Evolutionary conservation across 306 rosid genomes (phyloP), one percentile per base, ranked within the genome.

Genomic region (Hippophae tibetana): DNA sequence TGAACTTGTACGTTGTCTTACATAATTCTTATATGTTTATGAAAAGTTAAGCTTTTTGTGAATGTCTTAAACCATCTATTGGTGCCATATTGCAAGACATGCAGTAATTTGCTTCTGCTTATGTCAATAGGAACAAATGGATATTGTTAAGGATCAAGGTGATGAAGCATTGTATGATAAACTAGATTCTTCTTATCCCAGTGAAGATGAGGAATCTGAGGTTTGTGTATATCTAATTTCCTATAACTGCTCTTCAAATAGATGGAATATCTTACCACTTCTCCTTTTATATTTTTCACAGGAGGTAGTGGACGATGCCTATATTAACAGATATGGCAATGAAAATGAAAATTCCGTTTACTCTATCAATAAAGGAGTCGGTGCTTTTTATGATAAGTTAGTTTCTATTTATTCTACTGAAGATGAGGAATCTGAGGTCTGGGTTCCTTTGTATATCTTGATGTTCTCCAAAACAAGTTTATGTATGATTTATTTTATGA

Each of bases 91-190:
- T 3, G 10, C 5, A 38, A 31, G 23, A 38, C 12, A 9, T 42
- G 8, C 13, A 54, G 47, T 45, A 43, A 54, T 9, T 67, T 14
- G n/a, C 62, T 63, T 67, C 27, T 64, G 6, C 65, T 60, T 52
- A 23, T 70, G 61, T 61, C 64, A 42, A 52, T 67, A 88, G 96
- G 86, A 78, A 23, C 93, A 92, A 80, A 76, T 92, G 86, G 96
- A 84, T 69, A 69, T 9, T 13, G 86, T 83, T 57, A 80, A 83
- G 80, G 80, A 88, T 23, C 66, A 18, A 56, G 99, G 93, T 52
- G 89, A 92, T 49, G 85, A 81, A 81, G 69, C 69, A 54, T 64
- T 92, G 60, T 88, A 92, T 69, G 73, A 78, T 66, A 71, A 59
- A 64, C 65, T 92, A 69, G 96, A 92, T 64, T 83, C 67, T 61